phyloP scores from a whole-genome alignment of 345 rosid species.

The Rhizophora mangle region DNA sequence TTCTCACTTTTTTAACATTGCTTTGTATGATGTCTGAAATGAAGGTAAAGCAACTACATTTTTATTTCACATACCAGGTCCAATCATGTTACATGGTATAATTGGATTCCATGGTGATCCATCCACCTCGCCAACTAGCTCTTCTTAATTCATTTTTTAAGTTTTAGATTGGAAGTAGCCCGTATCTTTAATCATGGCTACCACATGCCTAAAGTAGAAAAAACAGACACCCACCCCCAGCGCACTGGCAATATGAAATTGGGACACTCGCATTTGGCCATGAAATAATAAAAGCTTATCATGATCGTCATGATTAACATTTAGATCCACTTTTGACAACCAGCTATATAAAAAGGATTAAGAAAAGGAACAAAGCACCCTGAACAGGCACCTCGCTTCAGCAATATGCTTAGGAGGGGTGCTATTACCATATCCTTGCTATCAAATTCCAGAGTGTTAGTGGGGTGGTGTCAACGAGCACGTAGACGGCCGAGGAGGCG shows the following conservation, averaged over 20 bases:
- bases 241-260: slow-evolving; percentile 2
- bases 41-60: no score
- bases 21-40: not conserved
- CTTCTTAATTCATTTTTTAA: slow-evolving; percentile 8
- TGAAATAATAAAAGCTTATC: slow-evolving; percentile 32
- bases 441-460: slow-evolving; percentile 33
- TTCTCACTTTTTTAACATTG: no score
- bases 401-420: slow-evolving; percentile 28
- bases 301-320: slow-evolving; percentile 38
- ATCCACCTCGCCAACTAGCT: slow-evolving; percentile 15
- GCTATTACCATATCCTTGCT: slow-evolving; percentile 24
- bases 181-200: slow-evolving; percentile 46
- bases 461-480: slow-evolving; percentile 48
- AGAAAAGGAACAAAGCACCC: not conserved
- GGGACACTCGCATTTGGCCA: slow-evolving; percentile 17
- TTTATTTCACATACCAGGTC: not conserved
- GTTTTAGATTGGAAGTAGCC: slow-evolving; percentile 7
- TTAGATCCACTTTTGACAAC: slow-evolving; percentile 6
- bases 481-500: slow-evolving; percentile 48
- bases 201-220: slow-evolving; percentile 30
- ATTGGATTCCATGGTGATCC: slow-evolving; percentile 24
- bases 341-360: not conserved
- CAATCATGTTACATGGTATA: slow-evolving; percentile 3
- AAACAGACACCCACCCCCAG: not conserved
- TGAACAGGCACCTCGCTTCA: no score